A percentile compares a stretch with the other conserved stretches of the same genome.
Conservation (phyloP, 1,284 basidiomycete species). For the Heterobasidion occidentale region DNA sequence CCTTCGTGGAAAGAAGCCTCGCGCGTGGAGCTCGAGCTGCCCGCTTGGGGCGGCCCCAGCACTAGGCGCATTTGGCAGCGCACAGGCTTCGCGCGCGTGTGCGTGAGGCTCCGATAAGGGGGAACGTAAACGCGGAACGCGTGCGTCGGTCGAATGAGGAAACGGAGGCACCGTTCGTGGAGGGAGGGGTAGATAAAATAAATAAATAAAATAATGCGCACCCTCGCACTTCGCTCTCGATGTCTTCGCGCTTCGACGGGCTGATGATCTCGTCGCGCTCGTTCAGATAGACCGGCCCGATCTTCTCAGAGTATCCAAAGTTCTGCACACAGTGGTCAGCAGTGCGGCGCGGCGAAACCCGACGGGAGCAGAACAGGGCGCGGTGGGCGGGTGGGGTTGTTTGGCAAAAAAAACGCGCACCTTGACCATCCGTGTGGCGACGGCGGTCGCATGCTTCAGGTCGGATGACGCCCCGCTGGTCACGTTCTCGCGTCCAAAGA, state of each 20-base stretch:
- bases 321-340: slow-evolving; percentile 28
- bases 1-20: neutral
- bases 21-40: too few species aligned
- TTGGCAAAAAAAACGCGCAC: slow-evolving; percentile 30
- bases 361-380: neutral
- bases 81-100: neutral
- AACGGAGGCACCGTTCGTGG: too few species aligned
- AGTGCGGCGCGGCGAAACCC: neutral
- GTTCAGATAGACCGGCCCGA: slow-evolving; percentile 78
- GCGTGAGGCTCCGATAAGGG: neutral
- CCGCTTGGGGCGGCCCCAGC: too few species aligned
- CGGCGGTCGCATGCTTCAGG: slow-evolving; percentile 70
- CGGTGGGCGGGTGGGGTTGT: neutral
- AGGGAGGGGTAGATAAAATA: neutral
- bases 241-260: slow-evolving; percentile 68
- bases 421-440: slow-evolving; percentile 86
- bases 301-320: slow-evolving; percentile 81
- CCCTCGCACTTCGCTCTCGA: slow-evolving; percentile 79
- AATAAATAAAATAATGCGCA: slow-evolving; percentile 31
- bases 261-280: slow-evolving; percentile 66
- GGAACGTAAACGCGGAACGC: too few species aligned
- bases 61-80: too few species aligned
- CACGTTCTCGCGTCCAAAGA: slow-evolving; percentile 83
- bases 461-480: slow-evolving; percentile 90
- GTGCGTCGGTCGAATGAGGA: too few species aligned